Base-by-base conservation (phyloP, 805 yeast genomes). In the Cyberlindnera saturnus region DNA sequence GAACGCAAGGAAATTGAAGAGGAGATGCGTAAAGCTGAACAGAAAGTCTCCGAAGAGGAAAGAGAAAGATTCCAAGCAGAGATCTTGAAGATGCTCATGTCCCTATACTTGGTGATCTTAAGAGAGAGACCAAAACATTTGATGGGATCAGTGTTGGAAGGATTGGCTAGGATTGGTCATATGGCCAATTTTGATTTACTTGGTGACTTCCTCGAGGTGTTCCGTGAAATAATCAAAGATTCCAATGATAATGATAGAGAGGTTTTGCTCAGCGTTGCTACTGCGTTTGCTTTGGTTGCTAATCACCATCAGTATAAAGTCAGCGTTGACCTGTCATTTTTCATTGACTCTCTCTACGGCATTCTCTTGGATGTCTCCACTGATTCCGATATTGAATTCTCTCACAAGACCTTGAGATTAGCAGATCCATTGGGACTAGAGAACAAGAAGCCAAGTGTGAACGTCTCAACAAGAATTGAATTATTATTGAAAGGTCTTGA, bases 101-200 rank as follows among this genome's bases (percentile, higher is more conserved):
- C 82, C 1, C 64, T 87, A 17, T 93, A 93, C 60, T 67, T 93
- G 51, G 89, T 86, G 50, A 77, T 91, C 28, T 69, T 93, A 49
- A 83, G 76, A 60, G 74, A 73, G 15, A 73, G 78, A 36, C 75
- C 81, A 16, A 75, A 79, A 32, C 74, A 76, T 16, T 67, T 93
- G 41, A 80, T 88, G 71, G 96, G 95, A 7, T 74, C 91, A 0
- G 95, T 91, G 0, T 69, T 93, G 42, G 98, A 93, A 66, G 98
- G 98, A 3, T 66, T 93, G 44, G 86, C 97, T 1, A 79, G 79
- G 57, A 89, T 82, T 59, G 96, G 98, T 3, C 93, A 84, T 56
- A 81, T 90, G 81, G 89, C 95, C 19, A 93, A 93, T 59, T 79
- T 91, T 44, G 98, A 93, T 51, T 70, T 93, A 36, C 74, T 93